Evolutionary conservation across 768 basidiomycete species (phyloP).

Genomic region (Phaffia australis): DNA sequence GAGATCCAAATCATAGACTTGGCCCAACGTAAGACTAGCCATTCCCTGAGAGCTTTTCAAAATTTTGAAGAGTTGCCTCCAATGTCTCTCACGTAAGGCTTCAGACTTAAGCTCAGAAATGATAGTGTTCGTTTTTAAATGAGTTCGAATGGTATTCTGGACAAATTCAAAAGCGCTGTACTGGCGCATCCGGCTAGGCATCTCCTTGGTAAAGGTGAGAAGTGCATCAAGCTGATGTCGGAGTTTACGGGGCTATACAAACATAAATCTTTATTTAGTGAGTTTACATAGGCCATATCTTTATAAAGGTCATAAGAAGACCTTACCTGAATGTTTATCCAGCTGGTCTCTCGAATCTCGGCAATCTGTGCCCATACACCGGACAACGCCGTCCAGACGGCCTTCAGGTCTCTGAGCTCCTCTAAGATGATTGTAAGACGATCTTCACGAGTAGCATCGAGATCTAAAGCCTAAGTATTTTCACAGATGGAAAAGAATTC

Average conservation of each 20-base stretch:
- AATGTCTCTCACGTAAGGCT: constrained; percentile 92
- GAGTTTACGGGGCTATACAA: constrained; percentile 61
- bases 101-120: constrained; percentile 95
- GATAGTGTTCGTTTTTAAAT: constrained; percentile 79
- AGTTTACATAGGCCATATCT: neutral
- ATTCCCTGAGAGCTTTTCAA: constrained; percentile 28
- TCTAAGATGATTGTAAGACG: constrained; percentile 89
- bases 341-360: constrained; percentile 74
- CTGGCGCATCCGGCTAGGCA: constrained; percentile 98
- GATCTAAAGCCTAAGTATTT: constrained; percentile 55
- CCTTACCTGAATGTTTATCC: constrained; percentile 70
- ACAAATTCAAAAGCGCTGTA: constrained; percentile 98
- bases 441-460: constrained; percentile 62
- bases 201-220: constrained; percentile 85
- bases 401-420: constrained; percentile 89
- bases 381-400: constrained; percentile 96
- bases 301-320: neutral
- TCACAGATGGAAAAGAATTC: neutral
- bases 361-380: constrained; percentile 91
- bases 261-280: neutral
- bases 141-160: constrained; percentile 72
- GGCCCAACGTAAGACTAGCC: constrained; percentile 81
- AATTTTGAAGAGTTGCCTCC: constrained; percentile 92
- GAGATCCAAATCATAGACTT: constrained; percentile 93
- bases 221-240: constrained; percentile 88